Percentiles rank a stretch among this genome's conserved stretches.
Evolutionary conservation across 306 rosid species (phyloP).

Genomic region (Trifolium pratense): DNA sequence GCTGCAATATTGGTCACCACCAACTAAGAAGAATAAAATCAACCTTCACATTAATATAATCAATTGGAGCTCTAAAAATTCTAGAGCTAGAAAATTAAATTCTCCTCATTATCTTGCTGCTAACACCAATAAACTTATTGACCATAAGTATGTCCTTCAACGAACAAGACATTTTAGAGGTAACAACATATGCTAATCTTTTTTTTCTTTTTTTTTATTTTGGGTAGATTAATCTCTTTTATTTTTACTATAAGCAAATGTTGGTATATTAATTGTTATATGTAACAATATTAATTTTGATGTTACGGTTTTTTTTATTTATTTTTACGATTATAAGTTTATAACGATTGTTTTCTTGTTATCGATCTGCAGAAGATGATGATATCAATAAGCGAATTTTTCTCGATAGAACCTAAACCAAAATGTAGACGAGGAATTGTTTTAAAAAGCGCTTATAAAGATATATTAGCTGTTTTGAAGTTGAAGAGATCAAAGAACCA

Average conservation of each 20-base stretch:
- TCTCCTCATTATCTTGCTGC: no score
- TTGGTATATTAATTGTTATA: neutral
- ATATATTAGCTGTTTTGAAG: slow-evolving; percentile 9
- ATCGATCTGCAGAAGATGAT: slow-evolving; percentile 27
- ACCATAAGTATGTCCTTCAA: slow-evolving; percentile 9
- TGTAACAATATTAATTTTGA: neutral
- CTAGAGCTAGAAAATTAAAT: no score
- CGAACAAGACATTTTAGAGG: slow-evolving; percentile 12
- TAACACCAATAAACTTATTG: neutral
- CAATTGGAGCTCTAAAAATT: slow-evolving; percentile 8
- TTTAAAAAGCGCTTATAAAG: neutral
- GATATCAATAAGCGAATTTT: neutral
- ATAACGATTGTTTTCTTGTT: neutral
- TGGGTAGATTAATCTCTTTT: neutral
- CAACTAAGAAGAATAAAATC: neutral
- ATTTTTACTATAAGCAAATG: no score
- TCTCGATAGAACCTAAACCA: slow-evolving; percentile 2
- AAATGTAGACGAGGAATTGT: slow-evolving; percentile 24
- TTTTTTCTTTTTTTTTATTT: no score
- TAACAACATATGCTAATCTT: neutral
- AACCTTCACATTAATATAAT: neutral
- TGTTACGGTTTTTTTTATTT: no score
- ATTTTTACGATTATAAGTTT: neutral
- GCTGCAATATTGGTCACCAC: neutral
- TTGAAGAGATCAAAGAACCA: slow-evolving; percentile 21